Evolutionary conservation across 352 stramenopile species (phyloP), one percentile per base, ranked within the genome.

Genomic region (Pythium plurisporium): DNA sequence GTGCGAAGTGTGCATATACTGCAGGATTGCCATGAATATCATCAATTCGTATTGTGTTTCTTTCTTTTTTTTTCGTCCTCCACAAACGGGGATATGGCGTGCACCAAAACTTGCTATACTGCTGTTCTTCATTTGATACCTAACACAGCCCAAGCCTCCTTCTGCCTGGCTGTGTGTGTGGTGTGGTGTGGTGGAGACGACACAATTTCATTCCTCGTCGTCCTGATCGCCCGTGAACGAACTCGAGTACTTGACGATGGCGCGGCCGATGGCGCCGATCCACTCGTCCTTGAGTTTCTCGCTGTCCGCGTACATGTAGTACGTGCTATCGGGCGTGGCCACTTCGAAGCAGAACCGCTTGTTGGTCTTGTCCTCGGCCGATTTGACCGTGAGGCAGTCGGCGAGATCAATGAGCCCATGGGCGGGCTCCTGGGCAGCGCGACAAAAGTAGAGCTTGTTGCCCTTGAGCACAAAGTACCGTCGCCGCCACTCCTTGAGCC

Each of bases 221-320:
- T 88, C 81, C 60, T 93, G 85, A 59, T 97, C 89, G 69, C 91
- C 84, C 42, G 91, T 96, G 76, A 98, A 99, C 9, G 95, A 99
- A 64, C 82, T 96, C 8, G 91, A 98, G 76, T 96, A 98, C 64
- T 97, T 96, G 62, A 99, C 96, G 75, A 99, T 99, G 23, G 96
- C 90, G 57, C 95, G 94, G 41, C 96, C 96, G 43, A 99, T 97
- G 43, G 92, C 92, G 33, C 96, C 96, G 62, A 96, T 96, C 88
- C 88, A 96, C 62, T 95, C 86, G 72, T 96, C 85, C 73, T 96
- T 96, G 40, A 94, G 84, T 73, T 94, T 86, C 62, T 96, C 88
- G 57, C 80, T 92, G 65, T 95, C 84, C 26, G 88, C 88, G 72
- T 93, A 94, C 84, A 96, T 95, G 72, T 96, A 96, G 70, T 89